Evolutionary conservation across 805 yeast species (phyloP).

Genomic region (Ogataea allantospora): DNA sequence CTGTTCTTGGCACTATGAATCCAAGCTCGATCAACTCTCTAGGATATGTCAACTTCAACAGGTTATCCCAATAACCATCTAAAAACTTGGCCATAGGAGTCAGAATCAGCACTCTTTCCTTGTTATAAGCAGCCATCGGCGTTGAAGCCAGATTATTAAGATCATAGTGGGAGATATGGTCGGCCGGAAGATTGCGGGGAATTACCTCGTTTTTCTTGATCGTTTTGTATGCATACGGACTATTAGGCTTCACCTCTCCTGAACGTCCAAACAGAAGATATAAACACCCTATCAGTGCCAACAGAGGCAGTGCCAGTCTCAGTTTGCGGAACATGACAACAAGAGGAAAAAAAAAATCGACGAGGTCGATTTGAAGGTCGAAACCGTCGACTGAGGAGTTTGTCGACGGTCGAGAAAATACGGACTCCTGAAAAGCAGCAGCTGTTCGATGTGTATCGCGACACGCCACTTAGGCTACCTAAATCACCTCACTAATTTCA

Average conservation of each 20-base stretch:
- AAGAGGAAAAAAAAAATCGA: slow-evolving; percentile 3
- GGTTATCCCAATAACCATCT: slow-evolving; percentile 84
- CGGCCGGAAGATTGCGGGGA: slow-evolving; percentile 62
- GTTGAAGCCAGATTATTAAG: slow-evolving; percentile 75
- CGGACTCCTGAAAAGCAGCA: no score
- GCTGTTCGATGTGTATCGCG: no score
- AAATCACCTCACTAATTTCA: background rate
- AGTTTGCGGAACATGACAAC: slow-evolving; percentile 40
- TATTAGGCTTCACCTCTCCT: slow-evolving; percentile 21
- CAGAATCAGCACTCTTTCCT: slow-evolving; percentile 80
- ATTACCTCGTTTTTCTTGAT: slow-evolving; percentile 43
- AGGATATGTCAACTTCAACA: slow-evolving; percentile 74
- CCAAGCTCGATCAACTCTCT: slow-evolving; percentile 84
- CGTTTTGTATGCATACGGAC: slow-evolving; percentile 43
- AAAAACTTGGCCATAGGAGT: slow-evolving; percentile 90
- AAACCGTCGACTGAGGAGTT: background rate
- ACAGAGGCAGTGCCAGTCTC: slow-evolving; percentile 45
- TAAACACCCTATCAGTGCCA: slow-evolving; percentile 39
- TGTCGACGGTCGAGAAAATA: no score
- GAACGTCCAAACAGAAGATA: slow-evolving; percentile 42
- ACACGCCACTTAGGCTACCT: background rate
- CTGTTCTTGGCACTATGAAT: slow-evolving; percentile 81
- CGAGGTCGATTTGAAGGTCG: background rate
- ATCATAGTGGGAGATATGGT: slow-evolving; percentile 80
- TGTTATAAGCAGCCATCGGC: slow-evolving; percentile 66